These are phyloP conservation scores for Kuraishia hungarica DNA, from an alignment of 805 yeast species.

Conservation along the genomic window DNA sequence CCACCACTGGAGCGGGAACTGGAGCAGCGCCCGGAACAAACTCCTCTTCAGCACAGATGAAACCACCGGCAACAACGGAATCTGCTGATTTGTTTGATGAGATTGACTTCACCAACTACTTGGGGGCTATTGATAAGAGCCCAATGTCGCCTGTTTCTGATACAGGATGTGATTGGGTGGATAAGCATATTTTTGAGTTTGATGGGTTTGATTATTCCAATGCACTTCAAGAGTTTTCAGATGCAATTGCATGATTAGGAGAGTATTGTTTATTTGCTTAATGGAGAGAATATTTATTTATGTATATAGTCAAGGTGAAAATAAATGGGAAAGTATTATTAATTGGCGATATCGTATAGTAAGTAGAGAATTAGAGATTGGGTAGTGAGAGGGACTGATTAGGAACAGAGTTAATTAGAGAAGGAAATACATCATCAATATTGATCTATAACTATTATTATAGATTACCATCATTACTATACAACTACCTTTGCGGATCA, in stretches of 20 bases:
- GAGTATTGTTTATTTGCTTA: too few species aligned
- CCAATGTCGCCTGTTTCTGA: constrained; percentile 21
- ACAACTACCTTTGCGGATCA: too few species aligned
- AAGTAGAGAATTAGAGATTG: too few species aligned
- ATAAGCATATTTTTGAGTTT: constrained; percentile 33
- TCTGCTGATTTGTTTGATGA: neutral
- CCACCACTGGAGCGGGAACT: too few species aligned
- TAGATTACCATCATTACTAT: neutral
- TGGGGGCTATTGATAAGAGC: neutral
- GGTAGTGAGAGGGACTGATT: too few species aligned
- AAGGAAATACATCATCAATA: too few species aligned
- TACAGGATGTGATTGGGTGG: constrained; percentile 54
- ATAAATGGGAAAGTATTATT: too few species aligned
- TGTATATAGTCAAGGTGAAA: too few species aligned
- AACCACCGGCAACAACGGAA: neutral
- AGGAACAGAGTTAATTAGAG: too few species aligned
- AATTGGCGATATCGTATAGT: too few species aligned
- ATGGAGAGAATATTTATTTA: too few species aligned
- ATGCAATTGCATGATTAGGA: neutral
- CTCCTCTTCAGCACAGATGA: neutral
- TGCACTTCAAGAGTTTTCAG: neutral
- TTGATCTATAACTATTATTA: too few species aligned
- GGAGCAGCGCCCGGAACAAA: neutral
- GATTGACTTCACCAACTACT: neutral
- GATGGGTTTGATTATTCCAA: constrained; percentile 16